phyloP scores from a whole-genome alignment of 108 stramenopile genomes.

The Fistulifera pelliculosa region DNA sequence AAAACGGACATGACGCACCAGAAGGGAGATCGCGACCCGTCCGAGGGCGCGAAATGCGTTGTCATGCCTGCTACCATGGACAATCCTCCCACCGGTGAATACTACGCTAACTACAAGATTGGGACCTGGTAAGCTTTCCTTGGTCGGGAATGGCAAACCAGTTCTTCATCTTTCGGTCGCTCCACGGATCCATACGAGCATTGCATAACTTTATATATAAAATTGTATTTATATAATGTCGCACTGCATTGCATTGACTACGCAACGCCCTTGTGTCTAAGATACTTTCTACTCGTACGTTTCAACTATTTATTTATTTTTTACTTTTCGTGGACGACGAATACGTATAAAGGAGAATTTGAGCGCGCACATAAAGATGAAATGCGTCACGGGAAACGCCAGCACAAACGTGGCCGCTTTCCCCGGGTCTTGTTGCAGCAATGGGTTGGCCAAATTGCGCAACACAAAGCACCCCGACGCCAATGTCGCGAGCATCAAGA shows the following conservation, averaged over 20 bases:
- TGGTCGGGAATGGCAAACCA: too few species aligned
- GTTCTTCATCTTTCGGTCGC: neutral
- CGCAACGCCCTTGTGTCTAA: too few species aligned
- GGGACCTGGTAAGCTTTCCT: slow-evolving; percentile 25
- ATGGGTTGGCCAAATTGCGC: slow-evolving; percentile 51
- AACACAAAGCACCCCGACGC: slow-evolving; percentile 51
- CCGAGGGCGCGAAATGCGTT: slow-evolving; percentile 66
- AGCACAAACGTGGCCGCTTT: slow-evolving; percentile 15
- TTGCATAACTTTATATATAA: too few species aligned
- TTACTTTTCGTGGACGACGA: too few species aligned
- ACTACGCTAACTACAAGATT: slow-evolving; percentile 31
- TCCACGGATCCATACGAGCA: too few species aligned
- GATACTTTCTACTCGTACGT: too few species aligned
- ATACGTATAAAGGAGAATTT: slow-evolving; percentile 72
- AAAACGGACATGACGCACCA: slow-evolving; percentile 75
- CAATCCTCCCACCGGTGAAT: slow-evolving; percentile 45
- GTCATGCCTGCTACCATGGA: slow-evolving; percentile 53
- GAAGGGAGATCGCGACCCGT: slow-evolving; percentile 39
- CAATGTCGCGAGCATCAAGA: slow-evolving; percentile 37
- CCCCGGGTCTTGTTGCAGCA: slow-evolving; percentile 30
- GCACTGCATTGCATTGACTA: too few species aligned
- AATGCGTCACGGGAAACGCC: slow-evolving; percentile 52
- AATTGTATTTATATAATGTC: too few species aligned
- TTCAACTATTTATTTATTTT: too few species aligned
- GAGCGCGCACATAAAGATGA: slow-evolving; percentile 59